These are phyloP conservation scores for Lactifluus piperatus DNA, from an alignment of 768 basidiomycete genomes.

Conservation along the genomic window DNA sequence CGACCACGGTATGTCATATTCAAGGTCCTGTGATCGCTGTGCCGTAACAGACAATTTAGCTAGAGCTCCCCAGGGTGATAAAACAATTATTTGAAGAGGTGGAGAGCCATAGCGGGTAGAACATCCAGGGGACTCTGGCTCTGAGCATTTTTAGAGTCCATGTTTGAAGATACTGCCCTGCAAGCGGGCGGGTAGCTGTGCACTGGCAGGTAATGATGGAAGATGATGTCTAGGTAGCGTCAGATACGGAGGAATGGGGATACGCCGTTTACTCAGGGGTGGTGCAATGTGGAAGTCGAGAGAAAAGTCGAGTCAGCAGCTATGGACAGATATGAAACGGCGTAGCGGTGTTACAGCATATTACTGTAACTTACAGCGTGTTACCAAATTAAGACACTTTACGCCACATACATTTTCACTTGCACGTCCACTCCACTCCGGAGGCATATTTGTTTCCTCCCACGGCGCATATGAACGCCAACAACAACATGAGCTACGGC, in stretches of 20 bases:
- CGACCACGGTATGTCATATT: constrained; percentile 7
- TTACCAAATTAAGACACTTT: not conserved
- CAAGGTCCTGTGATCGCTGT: not conserved
- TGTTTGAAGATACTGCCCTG: not conserved
- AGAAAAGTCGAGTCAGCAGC: not conserved
- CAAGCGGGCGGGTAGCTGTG: not conserved
- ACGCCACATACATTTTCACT: not conserved
- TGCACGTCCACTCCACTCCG: not conserved
- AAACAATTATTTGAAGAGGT: constrained; percentile 1
- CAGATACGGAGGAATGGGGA: not conserved
- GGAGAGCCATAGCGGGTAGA: not conserved
- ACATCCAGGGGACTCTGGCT: not conserved
- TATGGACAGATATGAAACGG: not conserved
- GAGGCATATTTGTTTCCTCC: too few species aligned
- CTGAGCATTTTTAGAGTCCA: not conserved
- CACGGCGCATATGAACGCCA: too few species aligned
- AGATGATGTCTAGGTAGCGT: constrained; percentile 4
- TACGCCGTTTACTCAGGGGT: not conserved
- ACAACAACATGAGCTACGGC: too few species aligned
- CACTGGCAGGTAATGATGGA: constrained; percentile 4
- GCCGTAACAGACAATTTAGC: not conserved
- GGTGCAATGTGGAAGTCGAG: not conserved
- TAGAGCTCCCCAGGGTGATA: constrained; percentile 3
- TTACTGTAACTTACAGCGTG: too few species aligned
- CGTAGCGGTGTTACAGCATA: not conserved